Evolutionary conservation across 179 eudicot genomes (phyloP).

Genomic region (Nepenthes alata): DNA sequence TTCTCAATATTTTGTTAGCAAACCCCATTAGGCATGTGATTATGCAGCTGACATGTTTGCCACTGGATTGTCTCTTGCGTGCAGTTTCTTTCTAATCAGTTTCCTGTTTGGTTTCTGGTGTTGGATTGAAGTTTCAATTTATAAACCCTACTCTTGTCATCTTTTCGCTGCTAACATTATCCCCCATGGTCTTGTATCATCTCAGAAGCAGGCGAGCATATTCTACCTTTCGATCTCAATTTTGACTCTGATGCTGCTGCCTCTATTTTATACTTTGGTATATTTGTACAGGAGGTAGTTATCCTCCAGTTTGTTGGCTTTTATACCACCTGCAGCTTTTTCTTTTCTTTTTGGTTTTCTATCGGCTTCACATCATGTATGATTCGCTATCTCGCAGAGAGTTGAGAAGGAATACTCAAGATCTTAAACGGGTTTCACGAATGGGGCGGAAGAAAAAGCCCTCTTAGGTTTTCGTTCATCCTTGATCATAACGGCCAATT

Average conservation of each 20-base stretch:
- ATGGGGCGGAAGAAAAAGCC: slow-evolving; percentile 29
- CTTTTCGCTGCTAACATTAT: not conserved
- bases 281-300: slow-evolving; percentile 31
- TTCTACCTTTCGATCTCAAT: slow-evolving; percentile 22
- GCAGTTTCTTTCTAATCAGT: too few species aligned
- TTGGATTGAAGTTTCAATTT: not conserved
- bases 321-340: not conserved
- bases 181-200: not conserved
- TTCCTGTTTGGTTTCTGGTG: too few species aligned
- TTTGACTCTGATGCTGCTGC: slow-evolving; percentile 27
- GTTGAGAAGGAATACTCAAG: slow-evolving; percentile 26
- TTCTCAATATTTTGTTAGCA: too few species aligned
- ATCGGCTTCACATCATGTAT: not conserved
- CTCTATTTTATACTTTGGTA: slow-evolving; percentile 28
- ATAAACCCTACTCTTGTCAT: not conserved
- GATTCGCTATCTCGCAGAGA: slow-evolving; percentile 16
- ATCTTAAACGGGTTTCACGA: slow-evolving; percentile 28
- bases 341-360: not conserved
- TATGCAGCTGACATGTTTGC: not conserved
- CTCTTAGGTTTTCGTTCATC: slow-evolving; percentile 9
- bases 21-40: too few species aligned
- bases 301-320: slow-evolving; percentile 1
- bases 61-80: too few species aligned
- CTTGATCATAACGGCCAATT: not conserved
- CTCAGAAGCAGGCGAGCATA: slow-evolving; percentile 24